Evolutionary conservation across 352 stramenopile species (phyloP).

Genomic region (Phytophthora podocarpi): DNA sequence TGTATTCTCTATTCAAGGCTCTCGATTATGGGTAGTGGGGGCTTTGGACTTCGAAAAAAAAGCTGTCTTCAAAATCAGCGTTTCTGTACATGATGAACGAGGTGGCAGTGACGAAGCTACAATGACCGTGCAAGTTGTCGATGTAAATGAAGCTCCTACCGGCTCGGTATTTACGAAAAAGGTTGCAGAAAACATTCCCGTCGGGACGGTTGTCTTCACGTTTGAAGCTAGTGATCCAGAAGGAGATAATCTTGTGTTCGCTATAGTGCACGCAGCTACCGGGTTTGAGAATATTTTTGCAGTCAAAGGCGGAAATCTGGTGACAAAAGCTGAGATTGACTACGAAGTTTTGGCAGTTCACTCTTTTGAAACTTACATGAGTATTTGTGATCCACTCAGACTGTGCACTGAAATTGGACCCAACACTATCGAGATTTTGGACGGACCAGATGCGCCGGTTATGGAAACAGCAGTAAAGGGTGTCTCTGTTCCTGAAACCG

Average conservation of each 20-base stretch:
- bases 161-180: conserved; percentile 29
- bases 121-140: conserved; percentile 33
- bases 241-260: conserved; percentile 39
- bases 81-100: conserved; percentile 31
- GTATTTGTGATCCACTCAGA: conserved; percentile 45
- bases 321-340: conserved; percentile 26
- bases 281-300: conserved; percentile 26
- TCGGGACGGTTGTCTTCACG: conserved; percentile 28
- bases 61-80: conserved; percentile 26
- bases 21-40: conserved; percentile 21
- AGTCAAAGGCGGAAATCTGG: conserved; percentile 11
- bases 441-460: conserved; percentile 50
- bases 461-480: conserved; percentile 20
- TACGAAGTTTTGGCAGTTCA: conserved; percentile 25
- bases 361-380: conserved; percentile 32
- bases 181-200: conserved; percentile 43
- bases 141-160: conserved; percentile 39
- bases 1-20: conserved; percentile 18
- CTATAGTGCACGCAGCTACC: conserved; percentile 3
- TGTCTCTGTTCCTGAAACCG: conserved; percentile 20
- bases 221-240: conserved; percentile 46
- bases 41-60: conserved; percentile 23
- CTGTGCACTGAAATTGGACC: conserved; percentile 49
- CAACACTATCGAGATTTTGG: conserved; percentile 39
- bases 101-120: conserved; percentile 13